phyloP scores from a whole-genome alignment of 495 filamentous ascomycete species.

The Tuber indicum region DNA sequence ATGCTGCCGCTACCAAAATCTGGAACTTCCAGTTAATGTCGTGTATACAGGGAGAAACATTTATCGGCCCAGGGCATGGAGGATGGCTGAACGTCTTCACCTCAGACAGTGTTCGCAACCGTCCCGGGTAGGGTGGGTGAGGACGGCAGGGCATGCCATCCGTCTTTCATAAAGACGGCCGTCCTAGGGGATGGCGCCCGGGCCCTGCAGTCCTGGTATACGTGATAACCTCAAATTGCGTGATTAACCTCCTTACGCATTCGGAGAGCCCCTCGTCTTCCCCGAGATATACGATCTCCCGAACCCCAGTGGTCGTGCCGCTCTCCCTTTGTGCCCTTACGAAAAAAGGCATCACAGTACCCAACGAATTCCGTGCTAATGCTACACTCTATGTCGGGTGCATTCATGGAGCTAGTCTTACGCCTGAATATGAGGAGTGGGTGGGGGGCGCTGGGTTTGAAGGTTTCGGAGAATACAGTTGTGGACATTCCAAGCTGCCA shows the following conservation, averaged over 20 bases:
- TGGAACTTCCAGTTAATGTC: not conserved
- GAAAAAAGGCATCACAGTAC: constrained; percentile 47
- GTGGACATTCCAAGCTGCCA: no score
- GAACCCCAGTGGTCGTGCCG: constrained; percentile 56
- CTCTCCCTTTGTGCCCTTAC: constrained; percentile 62
- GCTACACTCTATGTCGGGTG: constrained; percentile 57
- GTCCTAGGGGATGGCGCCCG: no score
- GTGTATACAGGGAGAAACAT: constrained; percentile 53
- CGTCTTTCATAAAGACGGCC: no score
- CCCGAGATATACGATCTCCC: constrained; percentile 57
- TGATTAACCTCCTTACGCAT: constrained; percentile 59
- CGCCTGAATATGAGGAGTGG: constrained; percentile 53
- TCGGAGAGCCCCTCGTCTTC: constrained; percentile 53
- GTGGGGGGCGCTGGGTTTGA: constrained; percentile 52
- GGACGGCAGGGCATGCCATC: no score
- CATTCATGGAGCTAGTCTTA: constrained; percentile 53
- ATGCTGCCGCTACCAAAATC: not conserved
- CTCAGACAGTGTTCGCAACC: constrained; percentile 42
- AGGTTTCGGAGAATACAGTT: constrained; percentile 42
- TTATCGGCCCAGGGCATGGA: constrained; percentile 59
- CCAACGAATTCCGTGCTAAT: constrained; percentile 48
- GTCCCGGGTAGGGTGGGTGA: no score
- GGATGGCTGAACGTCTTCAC: constrained; percentile 61
- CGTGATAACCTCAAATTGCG: constrained; percentile 56
- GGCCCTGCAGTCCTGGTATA: constrained; percentile 25